A percentile compares a stretch with the other conserved stretches of the same genome.
Evolutionary conservation across 352 stramenopile species (phyloP).

Genomic region (Thraustotheca clavata): DNA sequence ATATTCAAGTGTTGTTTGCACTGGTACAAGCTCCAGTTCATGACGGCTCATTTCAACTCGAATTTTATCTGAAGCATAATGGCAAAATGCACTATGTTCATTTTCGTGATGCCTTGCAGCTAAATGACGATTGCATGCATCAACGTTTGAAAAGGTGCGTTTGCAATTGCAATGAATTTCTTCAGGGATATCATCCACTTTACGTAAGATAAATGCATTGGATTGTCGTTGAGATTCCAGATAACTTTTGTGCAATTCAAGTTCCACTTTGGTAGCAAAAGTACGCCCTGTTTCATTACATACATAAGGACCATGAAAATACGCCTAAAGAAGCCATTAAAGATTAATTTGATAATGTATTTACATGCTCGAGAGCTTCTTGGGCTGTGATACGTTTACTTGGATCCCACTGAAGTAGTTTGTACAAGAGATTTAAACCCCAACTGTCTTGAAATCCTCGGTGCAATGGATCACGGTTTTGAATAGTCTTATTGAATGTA

Average conservation of each 20-base stretch:
- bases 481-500: constrained; percentile 89
- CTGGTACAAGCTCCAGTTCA: background rate
- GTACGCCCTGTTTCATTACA: constrained; percentile 44
- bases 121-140: constrained; percentile 25
- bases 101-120: constrained; percentile 25
- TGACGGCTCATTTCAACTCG: background rate
- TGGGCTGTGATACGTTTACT: constrained; percentile 70
- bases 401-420: constrained; percentile 90
- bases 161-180: constrained; percentile 51
- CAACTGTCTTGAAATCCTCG: constrained; percentile 76
- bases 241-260: constrained; percentile 54
- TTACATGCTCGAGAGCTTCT: constrained; percentile 65
- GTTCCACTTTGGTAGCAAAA: constrained; percentile 56
- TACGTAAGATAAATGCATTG: constrained; percentile 46
- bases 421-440: constrained; percentile 90
- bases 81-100: constrained; percentile 20
- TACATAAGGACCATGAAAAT: constrained; percentile 75
- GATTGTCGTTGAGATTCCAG: constrained; percentile 42
- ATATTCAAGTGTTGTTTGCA: constrained; percentile 17
- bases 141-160: constrained; percentile 50
- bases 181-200: constrained; percentile 42
- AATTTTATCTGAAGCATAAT: background rate
- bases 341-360: background rate
- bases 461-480: constrained; percentile 84
- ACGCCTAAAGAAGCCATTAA: constrained; percentile 34